Conservation (phyloP, 2,329 filamentous ascomycete genomes). For the Arthroderma uncinatum region DNA sequence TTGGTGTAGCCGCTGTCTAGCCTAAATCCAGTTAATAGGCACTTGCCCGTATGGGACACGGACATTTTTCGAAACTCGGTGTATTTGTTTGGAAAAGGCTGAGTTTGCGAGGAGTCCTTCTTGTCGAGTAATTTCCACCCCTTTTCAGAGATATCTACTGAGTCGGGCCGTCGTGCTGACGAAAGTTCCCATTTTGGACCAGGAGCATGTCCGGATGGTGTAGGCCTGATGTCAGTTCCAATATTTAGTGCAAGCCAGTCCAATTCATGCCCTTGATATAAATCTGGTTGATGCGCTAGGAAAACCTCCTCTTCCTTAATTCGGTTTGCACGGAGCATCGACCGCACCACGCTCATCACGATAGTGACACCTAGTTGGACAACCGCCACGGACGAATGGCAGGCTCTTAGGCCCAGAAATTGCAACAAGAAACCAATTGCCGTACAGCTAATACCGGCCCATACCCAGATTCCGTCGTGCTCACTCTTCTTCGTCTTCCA, state of each 20-base stretch:
- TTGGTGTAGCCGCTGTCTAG: background rate
- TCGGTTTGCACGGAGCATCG: constrained; percentile 15
- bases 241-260: constrained; percentile 21
- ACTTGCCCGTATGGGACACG: background rate
- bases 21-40: background rate
- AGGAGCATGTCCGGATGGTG: background rate
- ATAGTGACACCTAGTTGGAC: constrained; percentile 19
- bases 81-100: background rate
- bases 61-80: background rate
- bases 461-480: background rate
- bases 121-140: background rate
- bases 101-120: background rate
- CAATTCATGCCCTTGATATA: constrained; percentile 17
- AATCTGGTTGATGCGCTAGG: constrained; percentile 6
- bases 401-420: constrained; percentile 21
- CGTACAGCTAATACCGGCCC: background rate
- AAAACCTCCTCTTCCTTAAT: constrained; percentile 14
- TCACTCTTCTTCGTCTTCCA: background rate
- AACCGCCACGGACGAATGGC: constrained; percentile 22
- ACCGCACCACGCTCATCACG: constrained; percentile 20
- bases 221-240: background rate
- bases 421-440: constrained; percentile 21
- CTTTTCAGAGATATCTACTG: background rate
- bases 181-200: background rate
- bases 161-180: background rate